A percentile compares a stretch with the other conserved stretches of the same genome.
Conservation (phyloP, 75 land plant genomes). For the Chamaecyparis obtusa region DNA sequence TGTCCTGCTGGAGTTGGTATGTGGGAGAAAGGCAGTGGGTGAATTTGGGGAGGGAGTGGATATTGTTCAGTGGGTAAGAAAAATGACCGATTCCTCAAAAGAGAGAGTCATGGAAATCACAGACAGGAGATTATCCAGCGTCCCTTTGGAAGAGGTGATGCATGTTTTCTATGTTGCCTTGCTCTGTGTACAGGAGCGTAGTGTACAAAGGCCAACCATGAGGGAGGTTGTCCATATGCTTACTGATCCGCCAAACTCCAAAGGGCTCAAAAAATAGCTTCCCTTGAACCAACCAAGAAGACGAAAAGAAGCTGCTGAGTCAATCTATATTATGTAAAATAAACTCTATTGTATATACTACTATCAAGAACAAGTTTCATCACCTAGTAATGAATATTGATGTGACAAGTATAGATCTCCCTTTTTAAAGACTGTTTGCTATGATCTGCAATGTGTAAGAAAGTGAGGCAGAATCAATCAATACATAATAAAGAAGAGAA, state of each 20-base stretch:
- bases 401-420: too few species aligned
- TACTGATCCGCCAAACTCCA: neutral
- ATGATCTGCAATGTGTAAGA: too few species aligned
- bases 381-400: too few species aligned
- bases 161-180: conserved; percentile 60
- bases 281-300: neutral
- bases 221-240: conserved; percentile 89
- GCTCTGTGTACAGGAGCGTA: conserved; percentile 62
- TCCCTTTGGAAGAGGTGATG: conserved; percentile 45
- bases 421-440: too few species aligned
- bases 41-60: conserved; percentile 79
- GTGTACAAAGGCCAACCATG: conserved; percentile 80
- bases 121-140: conserved; percentile 44
- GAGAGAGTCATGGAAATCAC: conserved; percentile 41
- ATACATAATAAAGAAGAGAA: too few species aligned
- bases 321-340: too few species aligned
- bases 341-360: too few species aligned
- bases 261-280: neutral
- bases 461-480: too few species aligned
- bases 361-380: too few species aligned
- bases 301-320: too few species aligned
- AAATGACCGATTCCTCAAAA: conserved; percentile 26
- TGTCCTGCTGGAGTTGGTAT: conserved; percentile 79
- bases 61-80: conserved; percentile 70
- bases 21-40: conserved; percentile 80